phyloP scores from a whole-genome alignment of 2,329 filamentous ascomycete genomes.

The Claviceps sorghi region DNA sequence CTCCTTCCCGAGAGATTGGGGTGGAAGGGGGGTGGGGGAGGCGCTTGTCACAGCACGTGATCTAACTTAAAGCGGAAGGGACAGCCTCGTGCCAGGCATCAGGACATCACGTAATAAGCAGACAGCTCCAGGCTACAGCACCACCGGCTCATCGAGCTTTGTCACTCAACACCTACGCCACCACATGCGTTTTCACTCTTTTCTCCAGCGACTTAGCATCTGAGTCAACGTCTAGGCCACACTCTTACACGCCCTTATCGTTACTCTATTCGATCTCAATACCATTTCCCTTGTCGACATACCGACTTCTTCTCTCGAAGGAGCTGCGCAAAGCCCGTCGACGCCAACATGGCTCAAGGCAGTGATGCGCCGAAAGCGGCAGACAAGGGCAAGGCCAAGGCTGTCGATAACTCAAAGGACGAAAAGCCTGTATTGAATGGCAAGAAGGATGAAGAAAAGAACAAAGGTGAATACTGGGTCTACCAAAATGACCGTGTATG shows the following conservation, averaged over 20 bases:
- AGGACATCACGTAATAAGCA: slow-evolving; percentile 34
- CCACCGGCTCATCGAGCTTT: slow-evolving; percentile 17
- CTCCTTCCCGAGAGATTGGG: background rate
- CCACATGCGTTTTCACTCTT: slow-evolving; percentile 7
- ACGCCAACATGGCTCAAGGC: slow-evolving; percentile 74
- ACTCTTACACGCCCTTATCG: background rate
- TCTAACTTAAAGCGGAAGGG: slow-evolving; percentile 12
- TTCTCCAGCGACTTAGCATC: background rate
- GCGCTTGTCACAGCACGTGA: slow-evolving; percentile 16
- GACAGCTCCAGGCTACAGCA: slow-evolving; percentile 16
- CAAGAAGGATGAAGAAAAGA: slow-evolving; percentile 61
- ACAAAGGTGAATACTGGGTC: slow-evolving; percentile 26
- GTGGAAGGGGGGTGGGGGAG: background rate
- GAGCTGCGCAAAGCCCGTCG: slow-evolving; percentile 14
- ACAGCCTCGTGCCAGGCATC: slow-evolving; percentile 22
- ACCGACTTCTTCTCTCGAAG: slow-evolving; percentile 4
- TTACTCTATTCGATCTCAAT: slow-evolving; percentile 4
- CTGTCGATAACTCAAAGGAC: slow-evolving; percentile 53
- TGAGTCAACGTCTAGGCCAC: background rate
- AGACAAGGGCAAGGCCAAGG: slow-evolving; percentile 97
- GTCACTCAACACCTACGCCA: slow-evolving; percentile 18
- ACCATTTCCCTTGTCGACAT: background rate
- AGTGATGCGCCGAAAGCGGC: slow-evolving; percentile 69
- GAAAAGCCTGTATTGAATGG: slow-evolving; percentile 57
- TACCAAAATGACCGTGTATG: slow-evolving; percentile 4